phyloP scores from a whole-genome alignment of 331 rosid genomes.

The Phaseolus coccineus region DNA sequence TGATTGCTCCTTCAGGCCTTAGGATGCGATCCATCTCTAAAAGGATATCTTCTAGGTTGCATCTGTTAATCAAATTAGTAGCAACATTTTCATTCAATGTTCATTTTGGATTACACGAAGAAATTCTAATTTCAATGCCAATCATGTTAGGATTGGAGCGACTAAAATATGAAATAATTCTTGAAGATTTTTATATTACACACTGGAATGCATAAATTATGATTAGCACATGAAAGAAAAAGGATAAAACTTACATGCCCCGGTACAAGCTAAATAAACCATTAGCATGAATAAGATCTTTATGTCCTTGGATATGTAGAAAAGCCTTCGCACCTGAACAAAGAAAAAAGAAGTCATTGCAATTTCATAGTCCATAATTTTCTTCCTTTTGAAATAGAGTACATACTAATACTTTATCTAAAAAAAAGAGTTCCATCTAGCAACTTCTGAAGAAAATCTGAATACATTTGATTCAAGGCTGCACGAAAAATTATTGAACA shows the following conservation, averaged over 20 bases:
- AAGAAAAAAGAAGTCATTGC: slow-evolving; percentile 35
- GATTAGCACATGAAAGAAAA: slow-evolving; percentile 1
- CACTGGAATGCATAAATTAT: too few relatives aligned
- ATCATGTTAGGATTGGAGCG: background rate
- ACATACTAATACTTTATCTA: too few relatives aligned
- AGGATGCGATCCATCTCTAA: slow-evolving; percentile 93
- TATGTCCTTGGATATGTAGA: slow-evolving; percentile 97
- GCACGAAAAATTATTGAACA: too few relatives aligned
- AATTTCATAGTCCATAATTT: slow-evolving; percentile 19
- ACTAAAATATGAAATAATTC: background rate
- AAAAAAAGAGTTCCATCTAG: too few relatives aligned
- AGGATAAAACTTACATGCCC: slow-evolving; percentile 67
- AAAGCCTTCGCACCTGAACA: slow-evolving; percentile 97
- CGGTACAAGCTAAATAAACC: slow-evolving; percentile 81
- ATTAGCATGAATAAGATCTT: slow-evolving; percentile 83
- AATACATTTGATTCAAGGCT: too few relatives aligned
- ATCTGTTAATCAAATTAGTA: slow-evolving; percentile 60
- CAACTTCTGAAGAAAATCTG: too few relatives aligned
- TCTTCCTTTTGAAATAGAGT: too few relatives aligned
- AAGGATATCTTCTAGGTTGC: slow-evolving; percentile 83
- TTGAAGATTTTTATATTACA: too few relatives aligned
- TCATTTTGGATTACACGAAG: background rate
- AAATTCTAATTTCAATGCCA: background rate
- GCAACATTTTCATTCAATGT: slow-evolving; percentile 1
- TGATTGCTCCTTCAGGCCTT: slow-evolving; percentile 84